Evolutionary conservation across 1,284 basidiomycete species (phyloP), one percentile per base, ranked within the genome.

Genomic region (Malassezia furfur): DNA sequence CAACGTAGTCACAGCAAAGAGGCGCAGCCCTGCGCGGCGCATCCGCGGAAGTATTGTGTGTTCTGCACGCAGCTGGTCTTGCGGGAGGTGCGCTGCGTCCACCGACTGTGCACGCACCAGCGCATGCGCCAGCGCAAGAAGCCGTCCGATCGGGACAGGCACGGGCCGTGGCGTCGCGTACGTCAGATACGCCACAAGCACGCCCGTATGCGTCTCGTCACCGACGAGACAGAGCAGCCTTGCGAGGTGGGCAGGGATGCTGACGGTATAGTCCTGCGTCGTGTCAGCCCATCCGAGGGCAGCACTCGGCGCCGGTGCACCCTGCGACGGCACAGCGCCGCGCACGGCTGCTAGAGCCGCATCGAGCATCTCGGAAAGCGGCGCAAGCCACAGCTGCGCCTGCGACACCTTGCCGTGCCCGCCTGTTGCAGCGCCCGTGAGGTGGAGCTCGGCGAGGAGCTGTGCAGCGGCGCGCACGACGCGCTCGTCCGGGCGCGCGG

Each of bases 121-220:
- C 43, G 72, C 66, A 7, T 77, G 58, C 5, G 72, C 71, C 4
- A 78, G 60, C 0, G 68, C 57, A 8, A 78, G 68, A 11, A 79
- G 58, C 46, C 70, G 66, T 6, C 86, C 87, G 12, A 88, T 68
- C 0, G 89, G 87, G 2, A 91, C 70, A 41, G 82, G 80, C 1
- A 91, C 84, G 8, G 86, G 82, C 15, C 87, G 81, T 39, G 79
- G 76, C 2, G 80, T 81, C 0, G 80, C 76, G 12, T 81, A 47
- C 7, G 56, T 51, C 1, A 68, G 54, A 21, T 60, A 61, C 14
- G 48, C 36, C 17, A 46, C 50, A 40, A 68, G 37, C 8, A 57
- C 39, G 14, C 54, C 54, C n/a, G n/a, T 12, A 3, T 50, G 40
- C 25, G 39, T 34, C 6, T 31, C 44, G 15, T 43, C 32, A 25